Base-by-base conservation (phyloP, 148 eudicot genomes). In the Mesembryanthemum crystallinum region DNA sequence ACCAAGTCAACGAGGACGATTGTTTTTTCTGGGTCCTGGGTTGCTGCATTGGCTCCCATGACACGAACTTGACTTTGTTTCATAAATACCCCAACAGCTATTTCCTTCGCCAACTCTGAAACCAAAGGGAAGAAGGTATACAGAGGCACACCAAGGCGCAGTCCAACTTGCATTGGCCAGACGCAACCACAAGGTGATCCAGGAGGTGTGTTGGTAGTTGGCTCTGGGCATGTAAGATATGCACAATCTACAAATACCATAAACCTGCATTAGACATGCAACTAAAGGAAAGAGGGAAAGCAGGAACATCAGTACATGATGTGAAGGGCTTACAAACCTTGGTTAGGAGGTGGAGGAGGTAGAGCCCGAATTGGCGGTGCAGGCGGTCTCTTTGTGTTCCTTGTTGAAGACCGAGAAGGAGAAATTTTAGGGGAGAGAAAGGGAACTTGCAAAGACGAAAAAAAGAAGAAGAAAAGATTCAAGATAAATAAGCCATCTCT, bases 331-430 rank as follows among this genome's bases (percentile, higher is more conserved):
- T 58, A 76, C 33, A 24, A 65, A 92, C 97, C 95, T 81, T 81
- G 77, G 75, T 90, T 89, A 71, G 97, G 97, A 74, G 97, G 97
- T 69, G 97, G 97, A 78, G 95, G 95, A 32, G 95, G 95, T 78
- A 92, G 73, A 57, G 92, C 80, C 52, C 58, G 85, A 52, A 88
- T 64, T n/a, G 92, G 89, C 20, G 86, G 84, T 43, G 75, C 63
- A n/a, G 55, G 65, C 12, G 85, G 91, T 73, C 55, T 82, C 83
- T 77, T 79, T 67, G 76, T 88, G 76, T 77, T 72, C 83, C 76
- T 80, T 82, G 86, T 77, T 64, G 88, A 72, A 83, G 90, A 62
- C 25, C 78, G 80, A 76, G 85, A 71, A 82, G 93, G 93, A 78
- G 89, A 81, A 71, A 82, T 78, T 82, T 77, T 75, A 76, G 97